Conservation (phyloP, 1,139 yeast species). For the Geotrichum klebahnii region DNA sequence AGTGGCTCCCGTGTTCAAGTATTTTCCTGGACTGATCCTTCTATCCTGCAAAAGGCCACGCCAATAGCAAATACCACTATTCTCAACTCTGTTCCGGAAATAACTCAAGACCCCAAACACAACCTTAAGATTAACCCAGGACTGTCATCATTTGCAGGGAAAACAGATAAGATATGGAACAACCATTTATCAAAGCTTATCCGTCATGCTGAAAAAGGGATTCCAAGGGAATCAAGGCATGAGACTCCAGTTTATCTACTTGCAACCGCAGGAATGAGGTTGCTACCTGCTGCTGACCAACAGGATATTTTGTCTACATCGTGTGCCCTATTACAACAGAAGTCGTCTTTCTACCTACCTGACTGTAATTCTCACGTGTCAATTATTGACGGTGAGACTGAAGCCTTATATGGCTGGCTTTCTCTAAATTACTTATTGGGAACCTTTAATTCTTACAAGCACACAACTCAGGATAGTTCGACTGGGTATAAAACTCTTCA, state of each 20-base stretch:
- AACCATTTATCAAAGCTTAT: conserved; percentile 57
- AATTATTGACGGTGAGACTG: conserved; percentile 69
- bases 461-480: neutral
- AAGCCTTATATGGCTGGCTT: conserved; percentile 82
- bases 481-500: conserved; percentile 15
- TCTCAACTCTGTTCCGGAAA: conserved; percentile 34
- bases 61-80: conserved; percentile 12
- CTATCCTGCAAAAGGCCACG: conserved; percentile 7
- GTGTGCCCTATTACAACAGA: conserved; percentile 49
- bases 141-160: conserved; percentile 50
- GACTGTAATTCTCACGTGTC: conserved; percentile 51
- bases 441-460: conserved; percentile 39
- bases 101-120: conserved; percentile 49
- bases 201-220: conserved; percentile 51
- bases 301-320: conserved; percentile 47
- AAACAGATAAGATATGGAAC: conserved; percentile 47
- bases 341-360: conserved; percentile 56
- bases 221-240: conserved; percentile 60
- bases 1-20: conserved; percentile 74
- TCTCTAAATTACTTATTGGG: conserved; percentile 63
- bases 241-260: conserved; percentile 74
- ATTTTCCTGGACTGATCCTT: conserved; percentile 60
- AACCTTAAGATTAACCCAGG: conserved; percentile 64
- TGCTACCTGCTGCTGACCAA: conserved; percentile 58
- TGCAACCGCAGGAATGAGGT: conserved; percentile 83